These are phyloP conservation scores for Didymella glomerata DNA, from an alignment of 2,329 filamentous ascomycete species.

Conservation along the genomic window DNA sequence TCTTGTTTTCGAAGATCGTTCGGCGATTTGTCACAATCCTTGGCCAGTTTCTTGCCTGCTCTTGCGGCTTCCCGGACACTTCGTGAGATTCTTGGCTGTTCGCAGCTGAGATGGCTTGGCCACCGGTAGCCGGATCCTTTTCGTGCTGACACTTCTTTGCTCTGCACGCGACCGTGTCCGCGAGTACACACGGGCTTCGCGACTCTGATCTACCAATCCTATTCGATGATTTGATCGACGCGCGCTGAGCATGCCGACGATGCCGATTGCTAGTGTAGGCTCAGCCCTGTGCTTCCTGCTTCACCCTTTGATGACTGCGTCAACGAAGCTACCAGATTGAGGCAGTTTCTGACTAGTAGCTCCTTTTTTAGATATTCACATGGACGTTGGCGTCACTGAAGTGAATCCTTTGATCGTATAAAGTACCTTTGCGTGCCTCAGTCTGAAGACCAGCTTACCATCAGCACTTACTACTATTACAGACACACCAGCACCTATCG, in stretches of 20 bases:
- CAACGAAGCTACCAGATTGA: slow-evolving; percentile 3
- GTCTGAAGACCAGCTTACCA: slow-evolving; percentile 28
- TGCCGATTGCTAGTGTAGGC: slow-evolving; percentile 19
- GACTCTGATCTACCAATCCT: slow-evolving; percentile 8
- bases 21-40: background rate
- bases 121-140: slow-evolving; percentile 14
- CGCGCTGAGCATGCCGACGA: slow-evolving; percentile 17
- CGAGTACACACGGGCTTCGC: slow-evolving; percentile 3
- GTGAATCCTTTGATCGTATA: slow-evolving; percentile 37
- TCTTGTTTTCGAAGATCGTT: background rate
- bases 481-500: slow-evolving; percentile 16
- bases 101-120: slow-evolving; percentile 1
- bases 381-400: slow-evolving; percentile 27
- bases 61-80: slow-evolving; percentile 1
- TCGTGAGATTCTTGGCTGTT: background rate
- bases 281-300: slow-evolving; percentile 25
- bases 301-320: slow-evolving; percentile 36
- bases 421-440: slow-evolving; percentile 33
- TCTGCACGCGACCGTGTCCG: slow-evolving; percentile 15
- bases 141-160: slow-evolving; percentile 16
- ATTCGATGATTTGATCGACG: background rate
- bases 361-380: slow-evolving; percentile 22
- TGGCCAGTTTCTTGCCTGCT: background rate
- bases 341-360: slow-evolving; percentile 7
- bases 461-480: slow-evolving; percentile 21